Evolutionary conservation across 768 basidiomycete species (phyloP).

Genomic region (Boletus pseudopeckii): DNA sequence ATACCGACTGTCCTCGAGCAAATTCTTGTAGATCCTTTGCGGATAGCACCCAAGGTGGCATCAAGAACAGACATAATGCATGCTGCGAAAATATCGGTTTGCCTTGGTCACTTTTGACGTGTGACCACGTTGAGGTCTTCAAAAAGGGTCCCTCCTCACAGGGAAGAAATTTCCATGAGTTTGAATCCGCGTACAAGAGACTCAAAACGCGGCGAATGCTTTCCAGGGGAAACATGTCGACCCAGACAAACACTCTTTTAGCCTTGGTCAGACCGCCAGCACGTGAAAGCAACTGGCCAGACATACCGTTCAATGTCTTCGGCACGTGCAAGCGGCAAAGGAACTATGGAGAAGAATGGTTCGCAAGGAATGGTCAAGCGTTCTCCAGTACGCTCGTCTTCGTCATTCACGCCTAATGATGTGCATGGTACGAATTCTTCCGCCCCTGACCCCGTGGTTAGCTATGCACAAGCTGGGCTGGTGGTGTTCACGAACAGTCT

Average conservation of each 20-base stretch:
- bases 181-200: constrained; percentile 28
- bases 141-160: constrained; percentile 22
- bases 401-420: constrained; percentile 36
- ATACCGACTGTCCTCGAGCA: constrained; percentile 20
- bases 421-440: constrained; percentile 34
- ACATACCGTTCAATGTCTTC: constrained; percentile 43
- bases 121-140: constrained; percentile 30
- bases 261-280: background rate
- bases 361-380: constrained; percentile 44
- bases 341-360: constrained; percentile 35
- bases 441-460: constrained; percentile 35
- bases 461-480: background rate
- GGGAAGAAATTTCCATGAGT: constrained; percentile 29
- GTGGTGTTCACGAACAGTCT: constrained; percentile 35
- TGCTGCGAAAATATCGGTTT: constrained; percentile 14
- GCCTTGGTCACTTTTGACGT: constrained; percentile 5
- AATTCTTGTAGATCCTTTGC: constrained; percentile 35
- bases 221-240: constrained; percentile 49
- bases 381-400: constrained; percentile 39
- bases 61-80: constrained; percentile 31
- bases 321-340: constrained; percentile 35
- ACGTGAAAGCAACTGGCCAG: background rate
- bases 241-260: constrained; percentile 46
- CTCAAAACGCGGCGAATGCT: constrained; percentile 44
- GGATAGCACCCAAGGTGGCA: constrained; percentile 41